phyloP scores from a whole-genome alignment of 495 filamentous ascomycete genomes.

The Aspergillus olivimuriae region DNA sequence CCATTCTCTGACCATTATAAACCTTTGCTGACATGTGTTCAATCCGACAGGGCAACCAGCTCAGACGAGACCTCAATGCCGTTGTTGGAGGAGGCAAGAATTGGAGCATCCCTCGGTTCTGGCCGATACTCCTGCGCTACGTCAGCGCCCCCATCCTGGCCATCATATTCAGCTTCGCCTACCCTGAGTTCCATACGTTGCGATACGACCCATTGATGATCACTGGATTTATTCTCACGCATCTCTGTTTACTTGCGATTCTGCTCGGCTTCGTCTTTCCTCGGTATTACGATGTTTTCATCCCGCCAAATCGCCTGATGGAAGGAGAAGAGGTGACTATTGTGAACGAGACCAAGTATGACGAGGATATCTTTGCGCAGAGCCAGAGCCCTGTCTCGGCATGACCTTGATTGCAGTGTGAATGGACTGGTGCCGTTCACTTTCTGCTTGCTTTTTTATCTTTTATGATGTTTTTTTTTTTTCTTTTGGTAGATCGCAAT shows the following conservation, averaged over 20 bases:
- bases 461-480: not conserved
- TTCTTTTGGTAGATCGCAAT: not conserved
- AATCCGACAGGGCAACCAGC: constrained; percentile 17
- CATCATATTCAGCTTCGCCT: constrained; percentile 37
- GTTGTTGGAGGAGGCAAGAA: constrained; percentile 24
- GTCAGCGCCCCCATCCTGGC: constrained; percentile 29
- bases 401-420: not conserved
- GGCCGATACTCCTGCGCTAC: constrained; percentile 30
- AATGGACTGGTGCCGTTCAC: too few relatives aligned
- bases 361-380: not conserved
- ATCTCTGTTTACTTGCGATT: constrained; percentile 21
- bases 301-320: constrained; percentile 19
- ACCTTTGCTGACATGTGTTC: too few relatives aligned
- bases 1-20: not conserved
- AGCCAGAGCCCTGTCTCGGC: not conserved
- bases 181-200: constrained; percentile 29
- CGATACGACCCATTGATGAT: constrained; percentile 35
- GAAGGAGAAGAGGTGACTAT: constrained; percentile 17
- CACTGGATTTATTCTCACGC: constrained; percentile 29
- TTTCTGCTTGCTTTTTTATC: not conserved
- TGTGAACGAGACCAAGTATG: not conserved
- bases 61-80: constrained; percentile 17
- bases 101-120: constrained; percentile 32
- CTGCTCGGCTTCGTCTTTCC: constrained; percentile 28
- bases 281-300: constrained; percentile 29